Percentiles rank a stretch among this genome's conserved stretches.
Conservation (phyloP, 2,329 filamentous ascomycete genomes). For the Pezicula radicicola region DNA sequence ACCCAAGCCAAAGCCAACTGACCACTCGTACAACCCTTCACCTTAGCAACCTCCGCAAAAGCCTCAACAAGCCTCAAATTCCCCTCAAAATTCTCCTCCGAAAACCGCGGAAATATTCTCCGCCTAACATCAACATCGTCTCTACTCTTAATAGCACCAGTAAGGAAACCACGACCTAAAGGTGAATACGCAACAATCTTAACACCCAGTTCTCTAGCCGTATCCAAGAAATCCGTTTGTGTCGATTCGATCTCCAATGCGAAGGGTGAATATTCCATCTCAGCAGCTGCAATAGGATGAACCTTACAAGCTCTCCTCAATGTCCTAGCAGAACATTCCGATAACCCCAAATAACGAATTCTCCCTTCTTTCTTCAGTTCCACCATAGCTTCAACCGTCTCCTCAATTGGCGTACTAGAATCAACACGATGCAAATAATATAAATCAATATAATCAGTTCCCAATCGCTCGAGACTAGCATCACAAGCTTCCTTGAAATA, state of each 20-base stretch:
- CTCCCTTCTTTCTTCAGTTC: conserved; percentile 25
- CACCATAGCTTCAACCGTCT: conserved; percentile 34
- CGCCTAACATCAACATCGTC: conserved; percentile 27
- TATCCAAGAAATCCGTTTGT: conserved; percentile 32
- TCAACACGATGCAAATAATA: conserved; percentile 37
- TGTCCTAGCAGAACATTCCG: conserved; percentile 3
- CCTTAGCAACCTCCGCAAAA: conserved; percentile 37
- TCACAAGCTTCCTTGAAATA: conserved; percentile 36
- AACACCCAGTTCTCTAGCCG: conserved; percentile 36
- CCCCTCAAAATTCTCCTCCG: conserved; percentile 43
- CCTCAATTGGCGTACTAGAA: conserved; percentile 33
- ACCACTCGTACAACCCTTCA: conserved; percentile 42
- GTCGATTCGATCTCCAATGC: conserved; percentile 45
- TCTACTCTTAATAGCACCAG: conserved; percentile 26
- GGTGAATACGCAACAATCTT: conserved; percentile 44
- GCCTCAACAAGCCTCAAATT: conserved; percentile 45
- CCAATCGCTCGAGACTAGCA: conserved; percentile 33
- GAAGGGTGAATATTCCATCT: conserved; percentile 51
- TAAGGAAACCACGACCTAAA: conserved; percentile 43
- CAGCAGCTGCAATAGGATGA: conserved; percentile 44
- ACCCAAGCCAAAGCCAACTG: conserved; percentile 57
- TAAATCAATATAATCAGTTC: conserved; percentile 31
- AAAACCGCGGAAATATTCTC: conserved; percentile 36
- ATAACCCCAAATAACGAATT: conserved; percentile 5
- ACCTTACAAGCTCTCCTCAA: conserved; percentile 31